phyloP scores from a whole-genome alignment of 345 rosid species.

The Pistacia vera region DNA sequence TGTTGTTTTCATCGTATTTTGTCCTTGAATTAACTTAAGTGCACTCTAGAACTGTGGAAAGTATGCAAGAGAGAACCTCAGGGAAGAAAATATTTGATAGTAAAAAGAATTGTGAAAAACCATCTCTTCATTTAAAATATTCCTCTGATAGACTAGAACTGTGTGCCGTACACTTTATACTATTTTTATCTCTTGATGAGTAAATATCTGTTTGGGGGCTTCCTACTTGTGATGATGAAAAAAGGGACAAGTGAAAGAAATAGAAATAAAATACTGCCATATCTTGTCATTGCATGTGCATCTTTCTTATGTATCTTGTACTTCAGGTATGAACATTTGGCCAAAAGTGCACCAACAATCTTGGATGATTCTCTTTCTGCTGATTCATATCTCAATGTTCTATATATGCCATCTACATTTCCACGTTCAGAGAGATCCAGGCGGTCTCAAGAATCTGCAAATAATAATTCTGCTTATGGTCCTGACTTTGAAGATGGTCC shows the following conservation, averaged over 20 bases:
- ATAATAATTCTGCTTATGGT: constrained; percentile 46
- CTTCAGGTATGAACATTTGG: constrained; percentile 94
- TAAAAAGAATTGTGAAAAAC: neutral
- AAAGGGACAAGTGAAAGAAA: neutral
- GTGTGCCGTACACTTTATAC: neutral
- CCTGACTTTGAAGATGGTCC: constrained; percentile 78
- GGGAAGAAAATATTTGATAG: neutral
- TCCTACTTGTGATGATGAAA: neutral
- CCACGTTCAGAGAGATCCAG: constrained; percentile 95
- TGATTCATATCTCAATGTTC: constrained; percentile 92
- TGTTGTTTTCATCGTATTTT: neutral
- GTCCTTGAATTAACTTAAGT: neutral
- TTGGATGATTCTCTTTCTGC: constrained; percentile 98
- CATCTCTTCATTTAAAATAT: neutral
- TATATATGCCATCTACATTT: constrained; percentile 94
- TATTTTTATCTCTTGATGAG: neutral
- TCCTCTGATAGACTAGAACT: neutral
- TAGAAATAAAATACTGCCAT: neutral
- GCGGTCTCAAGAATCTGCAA: constrained; percentile 58
- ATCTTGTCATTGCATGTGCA: constrained; percentile 2
- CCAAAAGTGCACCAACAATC: constrained; percentile 94
- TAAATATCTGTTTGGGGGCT: neutral
- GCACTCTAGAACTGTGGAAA: neutral
- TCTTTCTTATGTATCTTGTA: constrained; percentile 27
- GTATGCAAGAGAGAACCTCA: neutral